Base-by-base conservation (phyloP, 73 alveolate species). In the Paramecium pentaurelia region DNA sequence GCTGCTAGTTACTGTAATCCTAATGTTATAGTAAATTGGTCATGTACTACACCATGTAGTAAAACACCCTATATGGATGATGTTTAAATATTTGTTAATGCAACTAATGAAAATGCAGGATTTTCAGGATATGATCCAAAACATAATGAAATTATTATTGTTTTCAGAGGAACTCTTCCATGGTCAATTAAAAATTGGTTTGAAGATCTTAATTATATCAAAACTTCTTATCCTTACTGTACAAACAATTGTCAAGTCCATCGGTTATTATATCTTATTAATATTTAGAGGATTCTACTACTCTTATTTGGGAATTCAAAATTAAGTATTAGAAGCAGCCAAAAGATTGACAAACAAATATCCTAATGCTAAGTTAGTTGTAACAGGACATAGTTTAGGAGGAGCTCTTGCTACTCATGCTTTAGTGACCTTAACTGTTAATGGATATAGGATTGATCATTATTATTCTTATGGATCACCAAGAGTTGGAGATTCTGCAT, bases 121-220 rank as follows among this genome's bases (percentile, higher is more conserved):
- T 88, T 11, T 51, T 70, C 87, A 14, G 94, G 64, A 7, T 88
- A 88, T 44, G 86, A 58, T 27, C 92, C 94, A 8, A 68, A 58
- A 14, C 83, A 88, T n/a, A 73, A 88, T 47, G 47, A 77, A 28
- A 88, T 88, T 0, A 18, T 70, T 20, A 59, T 88, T 68, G 94
- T 88, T 11, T 88, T 88, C 30, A 88, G 94, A 88, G 94, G 94
- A 68, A 88, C 94, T 70, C 90, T 88, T 45, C 94, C 94, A 16
- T 88, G 94, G 94, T 71, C 47, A 58, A 42, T 88, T 40, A 88
- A 88, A 58, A 88, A 88, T 40, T 88, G 94, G 94, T 18, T 88
- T 22, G 86, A 80, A 20, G 94, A 88, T 32, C 30, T 88, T 6
- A 60, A 88, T 14, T 68, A 58, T 20, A 58, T 88, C 25, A 88